phyloP scores from a whole-genome alignment of 2,329 filamentous ascomycete species.

The Eutypella sp. region DNA sequence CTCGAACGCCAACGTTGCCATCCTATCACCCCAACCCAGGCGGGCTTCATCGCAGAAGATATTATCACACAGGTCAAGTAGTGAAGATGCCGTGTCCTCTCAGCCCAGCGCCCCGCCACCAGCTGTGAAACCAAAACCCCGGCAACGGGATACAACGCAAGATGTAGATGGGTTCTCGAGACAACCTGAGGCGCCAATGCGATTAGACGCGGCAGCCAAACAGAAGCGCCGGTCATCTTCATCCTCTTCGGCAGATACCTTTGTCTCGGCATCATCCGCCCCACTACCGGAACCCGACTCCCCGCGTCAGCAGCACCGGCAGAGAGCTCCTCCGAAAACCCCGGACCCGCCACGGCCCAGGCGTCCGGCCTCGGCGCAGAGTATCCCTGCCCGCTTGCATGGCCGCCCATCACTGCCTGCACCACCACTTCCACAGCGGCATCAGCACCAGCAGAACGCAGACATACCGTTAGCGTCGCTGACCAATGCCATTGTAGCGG shows the following conservation, averaged over 20 bases:
- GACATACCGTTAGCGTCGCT: slow-evolving; percentile 58
- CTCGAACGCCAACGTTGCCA: slow-evolving; percentile 13
- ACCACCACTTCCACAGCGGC: slow-evolving; percentile 1
- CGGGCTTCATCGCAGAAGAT: slow-evolving; percentile 19
- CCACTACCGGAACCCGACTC: slow-evolving; percentile 27
- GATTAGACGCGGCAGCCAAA: not conserved
- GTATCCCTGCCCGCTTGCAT: slow-evolving; percentile 1
- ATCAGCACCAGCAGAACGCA: slow-evolving; percentile 22
- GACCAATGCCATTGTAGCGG: slow-evolving; percentile 69
- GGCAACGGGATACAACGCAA: slow-evolving; percentile 7
- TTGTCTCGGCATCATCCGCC: slow-evolving; percentile 35
- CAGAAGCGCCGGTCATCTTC: slow-evolving; percentile 21
- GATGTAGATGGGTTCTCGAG: slow-evolving; percentile 1
- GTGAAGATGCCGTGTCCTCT: slow-evolving; percentile 2
- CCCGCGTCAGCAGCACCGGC: slow-evolving; percentile 16
- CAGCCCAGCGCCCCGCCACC: slow-evolving; percentile 8
- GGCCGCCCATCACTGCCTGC: slow-evolving; percentile 4
- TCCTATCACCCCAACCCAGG: slow-evolving; percentile 24
- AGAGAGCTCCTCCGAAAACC: slow-evolving; percentile 13
- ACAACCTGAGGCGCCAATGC: not conserved
- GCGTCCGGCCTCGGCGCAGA: slow-evolving; percentile 13
- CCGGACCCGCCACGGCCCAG: slow-evolving; percentile 12
- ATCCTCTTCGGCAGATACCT: slow-evolving; percentile 41
- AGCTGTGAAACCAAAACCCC: slow-evolving; percentile 10
- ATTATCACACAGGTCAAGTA: slow-evolving; percentile 9